Conservation (phyloP, 495 filamentous ascomycete species). For the Daldinia caldariorum region DNA sequence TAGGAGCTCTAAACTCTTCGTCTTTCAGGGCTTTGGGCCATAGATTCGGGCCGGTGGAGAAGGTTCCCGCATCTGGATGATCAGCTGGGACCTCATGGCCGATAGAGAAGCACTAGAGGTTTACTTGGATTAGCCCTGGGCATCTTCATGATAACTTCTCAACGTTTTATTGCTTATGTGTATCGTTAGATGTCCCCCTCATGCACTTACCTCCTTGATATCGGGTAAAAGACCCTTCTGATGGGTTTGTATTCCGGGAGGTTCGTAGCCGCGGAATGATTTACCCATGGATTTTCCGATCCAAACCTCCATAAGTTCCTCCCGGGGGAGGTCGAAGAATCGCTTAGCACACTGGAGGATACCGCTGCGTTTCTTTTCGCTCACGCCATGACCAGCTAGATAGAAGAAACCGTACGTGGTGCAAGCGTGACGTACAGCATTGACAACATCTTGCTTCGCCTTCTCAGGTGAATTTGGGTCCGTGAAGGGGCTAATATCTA, state of each 20-base stretch:
- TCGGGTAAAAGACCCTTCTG: constrained; percentile 59
- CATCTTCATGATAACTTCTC: background rate
- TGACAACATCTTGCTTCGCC: constrained; percentile 29
- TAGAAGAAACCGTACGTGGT: constrained; percentile 62
- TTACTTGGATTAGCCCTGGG: constrained; percentile 10
- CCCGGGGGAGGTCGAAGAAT: constrained; percentile 60
- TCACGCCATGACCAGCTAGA: constrained; percentile 44
- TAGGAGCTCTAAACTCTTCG: constrained; percentile 57
- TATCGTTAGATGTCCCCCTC: background rate
- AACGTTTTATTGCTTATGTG: background rate
- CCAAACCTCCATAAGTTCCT: constrained; percentile 54
- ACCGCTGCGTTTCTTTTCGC: constrained; percentile 35
- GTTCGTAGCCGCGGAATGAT: constrained; percentile 63
- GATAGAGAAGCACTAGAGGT: constrained; percentile 53
- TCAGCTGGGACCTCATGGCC: constrained; percentile 58
- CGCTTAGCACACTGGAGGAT: constrained; percentile 53
- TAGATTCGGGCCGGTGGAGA: constrained; percentile 59
- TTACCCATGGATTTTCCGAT: constrained; percentile 50
- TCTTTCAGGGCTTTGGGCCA: constrained; percentile 58
- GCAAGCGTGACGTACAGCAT: constrained; percentile 54
- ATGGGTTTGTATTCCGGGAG: constrained; percentile 60
- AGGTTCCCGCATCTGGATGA: constrained; percentile 55
- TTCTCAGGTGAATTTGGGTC: constrained; percentile 41
- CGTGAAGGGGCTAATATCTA: constrained; percentile 49
- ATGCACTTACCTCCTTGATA: constrained; percentile 60